A percentile compares a stretch with the other conserved stretches of the same genome.
Evolutionary conservation across 208 protist species (phyloP).

Genomic region (Trypanosoma mega): DNA sequence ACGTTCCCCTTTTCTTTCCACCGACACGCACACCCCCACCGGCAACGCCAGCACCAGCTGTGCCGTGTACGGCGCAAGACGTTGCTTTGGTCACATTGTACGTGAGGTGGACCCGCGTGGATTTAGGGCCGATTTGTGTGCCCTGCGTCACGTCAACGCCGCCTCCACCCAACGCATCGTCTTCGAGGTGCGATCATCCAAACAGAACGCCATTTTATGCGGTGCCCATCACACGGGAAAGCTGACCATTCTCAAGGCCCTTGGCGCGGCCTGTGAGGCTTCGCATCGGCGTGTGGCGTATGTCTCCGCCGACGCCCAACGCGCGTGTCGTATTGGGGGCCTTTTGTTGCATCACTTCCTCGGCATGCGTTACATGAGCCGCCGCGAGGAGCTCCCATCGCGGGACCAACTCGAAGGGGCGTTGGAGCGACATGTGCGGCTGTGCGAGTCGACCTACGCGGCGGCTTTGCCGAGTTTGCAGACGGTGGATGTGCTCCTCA

Average conservation of each 20-base stretch:
- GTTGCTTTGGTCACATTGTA: slow-evolving; percentile 48
- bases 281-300: slow-evolving; percentile 55
- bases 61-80: slow-evolving; percentile 21
- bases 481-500: slow-evolving; percentile 70
- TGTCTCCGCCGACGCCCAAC: slow-evolving; percentile 61
- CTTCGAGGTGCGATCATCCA: slow-evolving; percentile 25
- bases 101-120: slow-evolving; percentile 76
- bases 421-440: slow-evolving; percentile 76
- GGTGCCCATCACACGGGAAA: slow-evolving; percentile 82
- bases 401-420: slow-evolving; percentile 88
- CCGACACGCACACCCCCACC: slow-evolving; percentile 17
- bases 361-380: slow-evolving; percentile 57
- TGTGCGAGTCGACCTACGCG: slow-evolving; percentile 72
- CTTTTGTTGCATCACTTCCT: slow-evolving; percentile 77
- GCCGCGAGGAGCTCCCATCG: slow-evolving; percentile 71
- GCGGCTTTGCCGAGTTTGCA: slow-evolving; percentile 61
- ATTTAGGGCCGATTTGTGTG: slow-evolving; percentile 66
- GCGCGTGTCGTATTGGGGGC: slow-evolving; percentile 68
- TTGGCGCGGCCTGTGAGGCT: slow-evolving; percentile 62
- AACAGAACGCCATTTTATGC: slow-evolving; percentile 73
- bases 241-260: slow-evolving; percentile 70
- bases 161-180: slow-evolving; percentile 43
- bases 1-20: background rate
- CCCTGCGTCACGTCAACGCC: slow-evolving; percentile 37
- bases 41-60: too few relatives aligned